Conservation (phyloP, 2,329 filamentous ascomycete genomes). For the Diaporthe helianthi region DNA sequence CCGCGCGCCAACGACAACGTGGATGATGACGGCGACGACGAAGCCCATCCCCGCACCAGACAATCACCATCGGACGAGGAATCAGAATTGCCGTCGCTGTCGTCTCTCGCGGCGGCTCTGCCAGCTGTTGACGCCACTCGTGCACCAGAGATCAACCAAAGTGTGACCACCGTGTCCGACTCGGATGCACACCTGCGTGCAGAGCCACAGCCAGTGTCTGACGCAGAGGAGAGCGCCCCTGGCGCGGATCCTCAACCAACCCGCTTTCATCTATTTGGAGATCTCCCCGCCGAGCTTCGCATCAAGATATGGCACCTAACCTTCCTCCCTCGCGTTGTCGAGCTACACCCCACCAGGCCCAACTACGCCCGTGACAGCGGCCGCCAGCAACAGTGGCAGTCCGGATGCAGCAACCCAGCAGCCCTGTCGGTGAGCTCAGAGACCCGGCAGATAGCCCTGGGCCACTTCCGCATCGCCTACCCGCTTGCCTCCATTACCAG, state of each 20-base stretch:
- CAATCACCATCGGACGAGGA: neutral
- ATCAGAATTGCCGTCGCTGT: slow-evolving; percentile 20
- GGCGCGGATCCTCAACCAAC: neutral
- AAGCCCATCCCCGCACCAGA: neutral
- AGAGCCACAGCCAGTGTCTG: neutral
- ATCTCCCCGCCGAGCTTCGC: slow-evolving; percentile 46
- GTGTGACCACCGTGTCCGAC: neutral
- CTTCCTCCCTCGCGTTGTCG: slow-evolving; percentile 44
- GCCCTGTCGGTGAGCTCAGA: slow-evolving; percentile 44
- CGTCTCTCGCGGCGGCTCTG: slow-evolving; percentile 21
- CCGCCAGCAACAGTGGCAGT: slow-evolving; percentile 41
- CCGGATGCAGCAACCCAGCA: slow-evolving; percentile 43
- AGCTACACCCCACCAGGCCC: slow-evolving; percentile 43
- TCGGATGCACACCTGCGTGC: neutral
- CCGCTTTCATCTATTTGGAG: slow-evolving; percentile 41
- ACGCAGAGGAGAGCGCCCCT: neutral
- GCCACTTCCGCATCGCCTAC: slow-evolving; percentile 43
- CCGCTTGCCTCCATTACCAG: slow-evolving; percentile 38
- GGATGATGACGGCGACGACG: neutral
- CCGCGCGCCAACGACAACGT: too few species aligned
- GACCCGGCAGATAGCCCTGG: slow-evolving; percentile 42
- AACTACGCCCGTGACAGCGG: slow-evolving; percentile 41
- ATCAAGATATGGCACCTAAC: slow-evolving; percentile 46
- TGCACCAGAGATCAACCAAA: neutral
- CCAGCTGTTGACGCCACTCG: neutral